These are phyloP conservation scores for Ophiostoma sp. DNA, from an alignment of 2,329 filamentous ascomycete genomes.

Conservation along the genomic window DNA sequence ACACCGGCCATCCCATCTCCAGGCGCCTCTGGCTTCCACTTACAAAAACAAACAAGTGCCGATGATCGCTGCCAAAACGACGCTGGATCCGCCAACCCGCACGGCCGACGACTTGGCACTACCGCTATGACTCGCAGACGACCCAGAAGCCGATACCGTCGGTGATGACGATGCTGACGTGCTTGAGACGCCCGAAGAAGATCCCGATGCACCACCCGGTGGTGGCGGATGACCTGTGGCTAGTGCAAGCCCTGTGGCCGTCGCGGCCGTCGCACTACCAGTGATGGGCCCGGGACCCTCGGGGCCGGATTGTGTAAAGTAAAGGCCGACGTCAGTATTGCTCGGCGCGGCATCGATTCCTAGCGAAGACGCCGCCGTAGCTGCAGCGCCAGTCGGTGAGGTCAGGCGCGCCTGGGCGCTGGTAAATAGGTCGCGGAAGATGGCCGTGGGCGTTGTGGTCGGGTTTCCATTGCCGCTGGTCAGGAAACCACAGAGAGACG, in stretches of 20 bases:
- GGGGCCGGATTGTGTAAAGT: constrained; percentile 41
- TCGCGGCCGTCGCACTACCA: constrained; percentile 42
- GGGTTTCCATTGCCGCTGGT: neutral
- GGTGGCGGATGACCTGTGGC: constrained; percentile 24
- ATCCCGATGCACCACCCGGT: neutral
- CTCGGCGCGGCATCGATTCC: constrained; percentile 33
- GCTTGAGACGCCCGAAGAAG: neutral
- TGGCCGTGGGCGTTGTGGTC: constrained; percentile 39
- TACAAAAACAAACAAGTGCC: neutral
- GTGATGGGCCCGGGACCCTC: constrained; percentile 43
- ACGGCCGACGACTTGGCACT: neutral
- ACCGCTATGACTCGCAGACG: neutral
- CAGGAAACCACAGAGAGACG: constrained; percentile 38
- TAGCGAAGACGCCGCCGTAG: constrained; percentile 34
- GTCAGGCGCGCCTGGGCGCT: constrained; percentile 35
- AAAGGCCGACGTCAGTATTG: constrained; percentile 43
- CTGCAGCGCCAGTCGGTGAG: constrained; percentile 27
- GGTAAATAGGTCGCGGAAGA: constrained; percentile 40
- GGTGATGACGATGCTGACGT: neutral
- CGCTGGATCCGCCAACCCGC: neutral
- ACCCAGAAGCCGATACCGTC: neutral
- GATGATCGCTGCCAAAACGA: neutral
- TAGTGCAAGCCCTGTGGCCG: constrained; percentile 32
- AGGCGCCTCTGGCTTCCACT: no score
- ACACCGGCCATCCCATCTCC: neutral